phyloP scores from a whole-genome alignment of 306 rosid species.

The Quercus ilex region DNA sequence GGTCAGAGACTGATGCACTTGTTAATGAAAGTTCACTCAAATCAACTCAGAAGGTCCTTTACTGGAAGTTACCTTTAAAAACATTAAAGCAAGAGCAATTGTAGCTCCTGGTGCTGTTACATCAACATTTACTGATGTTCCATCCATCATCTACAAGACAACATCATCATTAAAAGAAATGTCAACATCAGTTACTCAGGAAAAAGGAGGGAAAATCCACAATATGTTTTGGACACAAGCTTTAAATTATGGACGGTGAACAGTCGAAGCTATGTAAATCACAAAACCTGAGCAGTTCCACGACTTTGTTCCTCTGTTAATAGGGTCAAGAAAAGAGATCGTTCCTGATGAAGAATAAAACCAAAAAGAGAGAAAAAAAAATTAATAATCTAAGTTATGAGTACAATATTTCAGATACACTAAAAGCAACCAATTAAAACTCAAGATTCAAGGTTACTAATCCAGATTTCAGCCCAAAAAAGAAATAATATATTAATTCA shows the following conservation, averaged over 20 bases:
- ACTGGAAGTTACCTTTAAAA: conserved; percentile 60
- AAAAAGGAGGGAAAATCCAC: neutral
- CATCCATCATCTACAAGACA: conserved; percentile 82
- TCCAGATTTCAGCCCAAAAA: conserved; percentile 1
- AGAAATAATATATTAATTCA: conserved; percentile 16
- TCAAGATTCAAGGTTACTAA: neutral
- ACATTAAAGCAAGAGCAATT: conserved; percentile 90
- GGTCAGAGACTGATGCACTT: conserved; percentile 14
- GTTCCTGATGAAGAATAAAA: conserved; percentile 54
- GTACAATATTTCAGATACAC: neutral
- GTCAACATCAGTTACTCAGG: conserved; percentile 18
- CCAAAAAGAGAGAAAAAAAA: conserved; percentile 13
- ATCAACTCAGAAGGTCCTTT: conserved; percentile 17
- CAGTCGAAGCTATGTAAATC: conserved; percentile 9
- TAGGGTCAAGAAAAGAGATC: conserved; percentile 44
- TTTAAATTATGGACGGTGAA: neutral
- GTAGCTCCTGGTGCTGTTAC: conserved; percentile 97
- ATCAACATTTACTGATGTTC: conserved; percentile 76
- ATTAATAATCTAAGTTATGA: conserved; percentile 19
- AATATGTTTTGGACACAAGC: conserved; percentile 8
- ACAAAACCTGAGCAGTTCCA: conserved; percentile 66
- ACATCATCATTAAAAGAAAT: conserved; percentile 13
- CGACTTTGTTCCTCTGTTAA: conserved; percentile 68
- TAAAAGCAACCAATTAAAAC: neutral
- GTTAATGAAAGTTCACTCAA: conserved; percentile 23